These are phyloP conservation scores for Zea luxurians DNA, from an alignment of 176 grass and related monocot species.

Conservation along the genomic window DNA sequence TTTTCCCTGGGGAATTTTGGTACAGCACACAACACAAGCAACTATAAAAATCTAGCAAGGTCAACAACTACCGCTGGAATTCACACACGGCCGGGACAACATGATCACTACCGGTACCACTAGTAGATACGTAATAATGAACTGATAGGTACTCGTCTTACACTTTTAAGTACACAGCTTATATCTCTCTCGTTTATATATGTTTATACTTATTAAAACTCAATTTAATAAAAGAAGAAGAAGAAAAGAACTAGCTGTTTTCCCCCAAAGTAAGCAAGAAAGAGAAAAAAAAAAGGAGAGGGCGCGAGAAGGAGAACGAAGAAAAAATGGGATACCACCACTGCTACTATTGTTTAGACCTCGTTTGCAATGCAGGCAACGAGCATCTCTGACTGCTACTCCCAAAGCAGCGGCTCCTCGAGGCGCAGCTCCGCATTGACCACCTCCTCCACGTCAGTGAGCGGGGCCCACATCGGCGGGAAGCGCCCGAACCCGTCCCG, in stretches of 20 bases:
- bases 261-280: background rate
- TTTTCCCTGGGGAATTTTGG: background rate
- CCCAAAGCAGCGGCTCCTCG: slow-evolving; percentile 69
- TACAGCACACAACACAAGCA: slow-evolving; percentile 10
- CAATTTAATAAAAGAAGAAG: background rate
- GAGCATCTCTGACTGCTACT: slow-evolving; percentile 51
- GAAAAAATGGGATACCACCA: slow-evolving; percentile 24
- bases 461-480: slow-evolving; percentile 38
- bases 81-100: slow-evolving; percentile 16
- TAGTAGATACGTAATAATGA: background rate
- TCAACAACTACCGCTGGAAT: slow-evolving; percentile 40
- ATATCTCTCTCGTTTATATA: slow-evolving; percentile 31
- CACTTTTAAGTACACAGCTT: slow-evolving; percentile 24
- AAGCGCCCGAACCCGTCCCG: slow-evolving; percentile 52
- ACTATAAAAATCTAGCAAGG: slow-evolving; percentile 41
- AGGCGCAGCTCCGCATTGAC: slow-evolving; percentile 65
- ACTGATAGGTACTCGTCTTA: slow-evolving; percentile 11
- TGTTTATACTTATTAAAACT: slow-evolving; percentile 46
- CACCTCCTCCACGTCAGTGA: slow-evolving; percentile 58
- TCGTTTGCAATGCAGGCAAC: slow-evolving; percentile 30
- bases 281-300: background rate
- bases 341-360: slow-evolving; percentile 36
- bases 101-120: background rate
- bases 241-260: slow-evolving; percentile 3
- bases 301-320: background rate